Evolutionary conservation across 129 eudicot species (phyloP), one percentile per base, ranked within the genome.

Genomic region (Pittosporum tobira): DNA sequence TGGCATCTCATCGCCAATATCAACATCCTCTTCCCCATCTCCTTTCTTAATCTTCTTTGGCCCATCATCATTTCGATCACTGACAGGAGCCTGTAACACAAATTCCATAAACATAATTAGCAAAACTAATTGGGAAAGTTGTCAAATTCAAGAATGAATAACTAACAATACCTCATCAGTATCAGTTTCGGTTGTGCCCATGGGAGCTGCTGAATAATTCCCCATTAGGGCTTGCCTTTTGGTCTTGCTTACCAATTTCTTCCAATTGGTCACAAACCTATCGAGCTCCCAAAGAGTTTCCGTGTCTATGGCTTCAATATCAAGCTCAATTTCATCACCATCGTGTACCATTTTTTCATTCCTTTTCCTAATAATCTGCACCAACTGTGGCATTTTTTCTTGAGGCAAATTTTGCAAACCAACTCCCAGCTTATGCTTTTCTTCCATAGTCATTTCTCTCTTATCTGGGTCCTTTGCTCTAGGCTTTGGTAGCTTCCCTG

Each of bases 211-310:
- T 9, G 62, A 26, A 48, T 30, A 62, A 57, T 64, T 82, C 42
- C 75, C 72, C 75, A 84, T 71, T 25, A 89, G 65, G 0, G 93
- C 88, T 25, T 89, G 97, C 22, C 97, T 72, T 72, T 77, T 81
- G 2, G 87, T 77, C 71, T 89, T 89, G 63, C 97, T 89, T 12
- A 64, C 97, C 71, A 75, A 47, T 62, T 89, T 89, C 80, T 89
- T 89, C 95, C 91, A 89, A 56, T 85, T 89, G 3, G 97, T 82
- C 29, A 89, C 95, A 63, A 89, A 89, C 42, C 95, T 71, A 61
- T 89, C 95, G 15, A 89, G 88, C 74, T 89, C 97, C 97, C 95
- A 89, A 30, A 89, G 85, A 0, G 95, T 89, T 61, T 85, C 97
- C 0, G 80, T 79, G 36, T 89, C 95, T 30, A 89, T 77, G 0